Evolutionary conservation across 2,329 filamentous ascomycete species (phyloP).

Genomic region (Apiospora aurea): DNA sequence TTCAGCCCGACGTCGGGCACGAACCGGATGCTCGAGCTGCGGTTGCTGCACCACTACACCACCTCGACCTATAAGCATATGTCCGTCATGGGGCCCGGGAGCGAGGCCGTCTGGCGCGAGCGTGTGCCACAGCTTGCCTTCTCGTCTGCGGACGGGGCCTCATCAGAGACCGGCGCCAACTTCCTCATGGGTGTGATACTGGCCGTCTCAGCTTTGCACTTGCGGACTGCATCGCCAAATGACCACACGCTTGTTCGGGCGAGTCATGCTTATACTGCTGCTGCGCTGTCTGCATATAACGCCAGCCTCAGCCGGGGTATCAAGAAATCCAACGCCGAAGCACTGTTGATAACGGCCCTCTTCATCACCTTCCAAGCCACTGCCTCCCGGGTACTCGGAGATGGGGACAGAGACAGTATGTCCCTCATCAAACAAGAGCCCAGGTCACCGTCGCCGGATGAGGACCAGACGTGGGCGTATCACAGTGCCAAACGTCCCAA

Average conservation of each 20-base stretch:
- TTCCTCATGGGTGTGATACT: slow-evolving; percentile 70
- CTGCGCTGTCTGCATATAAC: slow-evolving; percentile 67
- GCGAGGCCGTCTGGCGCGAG: slow-evolving; percentile 65
- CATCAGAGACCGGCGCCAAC: slow-evolving; percentile 42
- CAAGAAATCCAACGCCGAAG: slow-evolving; percentile 65
- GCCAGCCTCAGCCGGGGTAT: slow-evolving; percentile 63
- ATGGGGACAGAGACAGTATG: slow-evolving; percentile 55
- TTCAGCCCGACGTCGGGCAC: slow-evolving; percentile 45
- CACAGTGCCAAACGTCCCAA: slow-evolving; percentile 45
- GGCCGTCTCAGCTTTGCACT: slow-evolving; percentile 68
- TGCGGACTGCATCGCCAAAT: slow-evolving; percentile 62
- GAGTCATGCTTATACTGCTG: slow-evolving; percentile 70
- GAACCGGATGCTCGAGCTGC: slow-evolving; percentile 64
- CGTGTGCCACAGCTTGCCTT: slow-evolving; percentile 69
- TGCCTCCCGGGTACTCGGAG: slow-evolving; percentile 66
- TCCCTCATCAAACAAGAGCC: neutral
- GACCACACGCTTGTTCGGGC: slow-evolving; percentile 66
- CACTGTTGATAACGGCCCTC: slow-evolving; percentile 67
- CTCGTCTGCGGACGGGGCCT: slow-evolving; percentile 43
- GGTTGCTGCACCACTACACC: slow-evolving; percentile 70
- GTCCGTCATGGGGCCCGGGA: slow-evolving; percentile 56
- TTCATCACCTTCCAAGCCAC: slow-evolving; percentile 73
- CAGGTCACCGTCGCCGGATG: neutral
- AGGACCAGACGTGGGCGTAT: neutral
- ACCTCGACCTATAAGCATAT: slow-evolving; percentile 67